phyloP scores from a whole-genome alignment of 306 rosid genomes.

The Trifolium dubium region DNA sequence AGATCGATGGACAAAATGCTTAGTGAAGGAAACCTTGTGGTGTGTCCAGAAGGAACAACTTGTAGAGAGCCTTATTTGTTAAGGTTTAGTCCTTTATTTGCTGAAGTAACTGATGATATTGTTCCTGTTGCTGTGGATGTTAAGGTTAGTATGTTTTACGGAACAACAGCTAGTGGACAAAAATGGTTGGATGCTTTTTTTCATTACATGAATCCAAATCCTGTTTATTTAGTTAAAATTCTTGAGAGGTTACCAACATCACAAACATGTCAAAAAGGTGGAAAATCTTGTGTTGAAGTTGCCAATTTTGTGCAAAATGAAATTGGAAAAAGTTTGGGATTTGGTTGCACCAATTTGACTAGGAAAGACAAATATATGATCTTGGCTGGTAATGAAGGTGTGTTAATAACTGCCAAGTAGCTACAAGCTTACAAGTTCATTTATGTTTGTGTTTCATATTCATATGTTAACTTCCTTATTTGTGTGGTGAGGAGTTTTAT shows the following conservation, averaged over 20 bases:
- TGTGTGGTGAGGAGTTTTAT: not conserved
- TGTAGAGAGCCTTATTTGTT: conserved; percentile 78
- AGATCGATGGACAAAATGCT: conserved; percentile 51
- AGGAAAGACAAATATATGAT: conserved; percentile 69
- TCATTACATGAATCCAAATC: conserved; percentile 58
- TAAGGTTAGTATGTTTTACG: conserved; percentile 61
- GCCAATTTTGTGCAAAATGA: conserved; percentile 70
- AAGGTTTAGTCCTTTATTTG: conserved; percentile 77
- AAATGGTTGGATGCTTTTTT: conserved; percentile 62
- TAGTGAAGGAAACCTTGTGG: conserved; percentile 58
- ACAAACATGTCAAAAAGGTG: conserved; percentile 50
- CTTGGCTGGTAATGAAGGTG: conserved; percentile 69
- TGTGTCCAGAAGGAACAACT: conserved; percentile 86
- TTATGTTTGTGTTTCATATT: not conserved
- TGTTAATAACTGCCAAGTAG: not conserved
- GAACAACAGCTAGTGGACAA: conserved; percentile 68
- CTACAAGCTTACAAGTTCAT: not conserved
- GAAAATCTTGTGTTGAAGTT: conserved; percentile 59
- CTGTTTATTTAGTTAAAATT: conserved; percentile 39
- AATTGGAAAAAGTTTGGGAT: conserved; percentile 61
- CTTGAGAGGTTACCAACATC: conserved; percentile 49
- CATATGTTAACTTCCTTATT: not conserved
- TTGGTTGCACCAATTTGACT: conserved; percentile 62
- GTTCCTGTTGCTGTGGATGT: conserved; percentile 70
- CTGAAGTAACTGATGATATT: conserved; percentile 64